Evolutionary conservation across 768 basidiomycete species (phyloP).

Genomic region (Leucosporidium yakuticum): DNA sequence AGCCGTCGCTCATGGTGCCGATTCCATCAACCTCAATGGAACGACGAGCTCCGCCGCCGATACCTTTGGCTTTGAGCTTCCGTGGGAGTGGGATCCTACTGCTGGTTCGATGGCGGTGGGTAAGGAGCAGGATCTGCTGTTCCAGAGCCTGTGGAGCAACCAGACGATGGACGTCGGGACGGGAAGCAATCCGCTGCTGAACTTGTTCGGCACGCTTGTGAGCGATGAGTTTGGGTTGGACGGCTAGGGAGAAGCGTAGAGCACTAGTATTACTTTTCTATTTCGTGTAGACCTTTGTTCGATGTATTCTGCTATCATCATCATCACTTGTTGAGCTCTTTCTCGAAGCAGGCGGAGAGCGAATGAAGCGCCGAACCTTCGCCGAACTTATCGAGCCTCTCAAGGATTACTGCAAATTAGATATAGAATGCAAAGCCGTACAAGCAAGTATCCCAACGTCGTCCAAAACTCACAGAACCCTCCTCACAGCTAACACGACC

Average conservation of each 20-base stretch:
- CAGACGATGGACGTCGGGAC: not conserved
- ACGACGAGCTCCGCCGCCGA: not conserved
- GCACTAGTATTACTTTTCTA: no score
- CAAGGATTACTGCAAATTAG: no score
- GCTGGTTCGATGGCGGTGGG: slow-evolving; percentile 15
- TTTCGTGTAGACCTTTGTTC: no score
- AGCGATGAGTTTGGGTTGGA: slow-evolving; percentile 20
- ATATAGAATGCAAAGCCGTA: no score
- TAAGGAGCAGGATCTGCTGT: slow-evolving; percentile 30
- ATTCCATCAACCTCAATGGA: not conserved
- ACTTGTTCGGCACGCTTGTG: slow-evolving; percentile 26
- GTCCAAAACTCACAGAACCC: no score
- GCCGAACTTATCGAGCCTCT: no score
- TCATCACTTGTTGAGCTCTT: not conserved
- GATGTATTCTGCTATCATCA: not conserved
- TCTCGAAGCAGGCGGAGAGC: no score
- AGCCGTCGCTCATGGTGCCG: not conserved
- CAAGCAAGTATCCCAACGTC: no score
- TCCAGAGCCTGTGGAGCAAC: slow-evolving; percentile 31
- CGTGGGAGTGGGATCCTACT: slow-evolving; percentile 28
- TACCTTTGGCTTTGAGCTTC: not conserved
- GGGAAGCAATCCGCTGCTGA: slow-evolving; percentile 19
- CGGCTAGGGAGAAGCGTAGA: no score
- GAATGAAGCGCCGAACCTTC: no score
- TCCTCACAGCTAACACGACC: no score